Evolutionary conservation across 2,329 filamentous ascomycete species (phyloP), one percentile per base, ranked within the genome.

Genomic region (Trichophyton simii): DNA sequence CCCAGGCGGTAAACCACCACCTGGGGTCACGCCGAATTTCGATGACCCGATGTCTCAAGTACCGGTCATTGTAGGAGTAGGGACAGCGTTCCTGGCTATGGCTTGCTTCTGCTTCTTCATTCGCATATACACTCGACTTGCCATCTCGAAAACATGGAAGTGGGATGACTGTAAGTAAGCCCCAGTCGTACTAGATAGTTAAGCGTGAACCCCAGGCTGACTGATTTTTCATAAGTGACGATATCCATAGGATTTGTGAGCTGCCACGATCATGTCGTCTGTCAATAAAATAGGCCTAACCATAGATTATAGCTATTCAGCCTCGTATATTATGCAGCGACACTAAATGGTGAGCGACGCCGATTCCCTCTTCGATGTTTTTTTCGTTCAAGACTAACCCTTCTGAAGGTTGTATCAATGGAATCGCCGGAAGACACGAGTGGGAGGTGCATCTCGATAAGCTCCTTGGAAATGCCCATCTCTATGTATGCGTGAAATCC

Each of bases 91-190:
- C 20, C 36, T 46, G 22, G 57, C n/a, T n/a, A n/a, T 57, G 7
- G 54, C 54, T 9, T 57, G 31, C n/a, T 42, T 57, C 36, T 36
- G 31, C 28, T 57, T 57, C 28, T 57, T 57, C 31, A 38, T 57
- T 25, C 54, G 54, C 20, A 42, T 57, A 11, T 57, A 57, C 7
- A 57, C 54, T 18, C 28, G 36, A 38, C 18, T 42, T n/a, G 54
- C 36, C 36, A 57, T 57, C 7, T 57, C 36, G 6, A 57, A 42
- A 31, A 57, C 54, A 38, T 57, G 54, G 54, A 57, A 42, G 38
- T 57, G 54, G 54, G 54, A 57, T 42, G 54, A 57, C 18, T 11
- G 54, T 57, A 57, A 57, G 54, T 31, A 52, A 22, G 15, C 22
- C 3, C 13, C 46, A 6, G 20, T n/a, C 22, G 3, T 18, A 15